phyloP scores from a whole-genome alignment of 331 rosid species.

The Cucumis variabilis region DNA sequence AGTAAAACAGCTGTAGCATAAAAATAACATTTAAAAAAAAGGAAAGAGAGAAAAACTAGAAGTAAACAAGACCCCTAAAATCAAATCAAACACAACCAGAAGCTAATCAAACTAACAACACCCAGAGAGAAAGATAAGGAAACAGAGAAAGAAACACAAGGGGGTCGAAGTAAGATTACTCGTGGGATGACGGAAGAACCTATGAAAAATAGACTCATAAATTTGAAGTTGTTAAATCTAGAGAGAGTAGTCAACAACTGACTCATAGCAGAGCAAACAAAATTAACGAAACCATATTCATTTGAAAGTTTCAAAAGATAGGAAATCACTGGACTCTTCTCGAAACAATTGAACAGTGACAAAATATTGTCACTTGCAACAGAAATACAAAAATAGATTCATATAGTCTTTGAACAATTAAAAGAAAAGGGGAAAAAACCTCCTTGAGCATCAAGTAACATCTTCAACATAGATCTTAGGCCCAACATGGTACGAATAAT shows the following conservation, averaged over 20 bases:
- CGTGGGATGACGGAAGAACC: conserved; percentile 66
- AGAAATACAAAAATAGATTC: neutral
- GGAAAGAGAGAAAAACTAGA: too few relatives aligned
- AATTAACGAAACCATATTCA: neutral
- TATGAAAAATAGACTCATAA: conserved; percentile 61
- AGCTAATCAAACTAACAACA: too few relatives aligned
- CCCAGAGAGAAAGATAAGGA: too few relatives aligned
- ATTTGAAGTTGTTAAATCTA: conserved; percentile 53
- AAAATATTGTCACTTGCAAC: neutral
- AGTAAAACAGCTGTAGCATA: too few relatives aligned
- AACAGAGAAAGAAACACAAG: too few relatives aligned
- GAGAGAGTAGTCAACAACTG: conserved; percentile 36
- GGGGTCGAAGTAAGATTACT: too few relatives aligned
- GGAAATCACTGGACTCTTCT: neutral
- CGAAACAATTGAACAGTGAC: neutral
- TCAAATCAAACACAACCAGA: too few relatives aligned
- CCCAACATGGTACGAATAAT: conserved; percentile 97
- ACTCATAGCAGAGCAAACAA: neutral
- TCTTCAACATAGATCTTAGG: conserved; percentile 98
- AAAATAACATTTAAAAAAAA: too few relatives aligned
- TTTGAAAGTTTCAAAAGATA: neutral
- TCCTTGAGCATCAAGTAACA: conserved; percentile 90
- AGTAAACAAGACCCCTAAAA: too few relatives aligned
- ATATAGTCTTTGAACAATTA: neutral
- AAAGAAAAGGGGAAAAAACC: conserved; percentile 46